phyloP scores from a whole-genome alignment of 768 basidiomycete species.

The Imleria badia region DNA sequence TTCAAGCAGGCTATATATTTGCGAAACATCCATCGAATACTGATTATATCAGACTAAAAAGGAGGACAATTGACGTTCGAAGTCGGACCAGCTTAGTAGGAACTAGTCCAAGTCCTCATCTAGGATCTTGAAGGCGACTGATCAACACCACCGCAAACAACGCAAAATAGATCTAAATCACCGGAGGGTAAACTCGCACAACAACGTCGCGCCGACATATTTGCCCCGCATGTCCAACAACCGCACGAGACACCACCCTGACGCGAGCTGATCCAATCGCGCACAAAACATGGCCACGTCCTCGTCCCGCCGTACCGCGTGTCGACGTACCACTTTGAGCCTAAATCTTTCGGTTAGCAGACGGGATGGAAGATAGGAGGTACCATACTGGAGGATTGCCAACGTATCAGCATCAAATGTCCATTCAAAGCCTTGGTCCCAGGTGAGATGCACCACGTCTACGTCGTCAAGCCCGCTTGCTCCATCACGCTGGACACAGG shows the following conservation, averaged over 20 bases:
- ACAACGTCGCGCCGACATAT: constrained; percentile 28
- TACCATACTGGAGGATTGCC: constrained; percentile 49
- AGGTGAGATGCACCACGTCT: constrained; percentile 38
- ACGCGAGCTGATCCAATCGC: constrained; percentile 44
- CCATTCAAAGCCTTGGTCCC: constrained; percentile 48
- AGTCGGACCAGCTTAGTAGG: too few relatives aligned
- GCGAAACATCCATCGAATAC: too few relatives aligned
- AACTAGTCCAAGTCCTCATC: too few relatives aligned
- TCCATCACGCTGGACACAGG: constrained; percentile 34
- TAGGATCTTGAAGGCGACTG: too few relatives aligned
- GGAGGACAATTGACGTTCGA: too few relatives aligned
- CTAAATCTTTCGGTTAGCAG: constrained; percentile 4
- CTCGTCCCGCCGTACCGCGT: constrained; percentile 46
- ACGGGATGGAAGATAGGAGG: neutral
- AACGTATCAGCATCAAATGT: constrained; percentile 50
- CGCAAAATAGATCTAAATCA: neutral
- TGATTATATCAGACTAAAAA: too few relatives aligned
- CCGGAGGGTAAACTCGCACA: constrained; percentile 26
- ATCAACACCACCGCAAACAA: too few relatives aligned
- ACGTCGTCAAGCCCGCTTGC: constrained; percentile 10
- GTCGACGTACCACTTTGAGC: constrained; percentile 22
- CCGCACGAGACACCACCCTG: constrained; percentile 49
- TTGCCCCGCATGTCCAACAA: constrained; percentile 54
- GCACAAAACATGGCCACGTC: constrained; percentile 53
- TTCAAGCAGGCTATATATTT: too few relatives aligned